Base-by-base conservation (phyloP, 2,329 filamentous ascomycete species). In the Pseudogymnoascus sp. region DNA sequence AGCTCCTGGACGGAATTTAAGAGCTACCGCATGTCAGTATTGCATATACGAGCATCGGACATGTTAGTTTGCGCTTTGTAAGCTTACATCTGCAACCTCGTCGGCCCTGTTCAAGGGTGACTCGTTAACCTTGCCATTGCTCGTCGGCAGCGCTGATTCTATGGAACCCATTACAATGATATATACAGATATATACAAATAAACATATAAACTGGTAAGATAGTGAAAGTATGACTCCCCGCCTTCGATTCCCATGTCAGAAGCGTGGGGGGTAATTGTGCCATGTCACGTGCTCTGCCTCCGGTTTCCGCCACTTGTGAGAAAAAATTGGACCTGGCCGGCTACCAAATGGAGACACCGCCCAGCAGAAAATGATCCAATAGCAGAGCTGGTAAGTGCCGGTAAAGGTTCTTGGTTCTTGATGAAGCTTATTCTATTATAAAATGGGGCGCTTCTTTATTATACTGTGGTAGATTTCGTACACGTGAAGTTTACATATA, bases 1-100 rank as follows among this genome's bases (percentile, higher is more conserved):
- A 91, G 79, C 7, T 80, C 76, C 74, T 87, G 83, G 59, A 93
- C 83, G 3, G 87, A 83, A 63, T 82, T 79, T 59, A 92, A 81
- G 56, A 92, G 81, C 89, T 92, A 68, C 50, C 6, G 11, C 29
- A 64, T 33, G 31, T 38, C 26, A 42, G 21, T 63, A 53, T 21
- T 13, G 6, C 6, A 64, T 63, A 26, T 16, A 31, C 3, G 16
- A 29, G 16, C n/a, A 56, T 33, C 31, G 35, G 29, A 24, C 26
- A 35, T 65, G 21, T 29, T 16, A 42, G n/a, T 31, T 31, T 26
- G 14, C 33, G 3, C 31, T 60, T 60, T 29, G 33, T 38, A 29
- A 60, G 72, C 78, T 76, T 71, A 79, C 79, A 73, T 81, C 79
- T 56, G 79, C 74, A 40, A 78, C 74, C 66, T 81, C 79, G 61